Conservation (phyloP, 768 basidiomycete genomes). For the Leccinum ochraceum region DNA sequence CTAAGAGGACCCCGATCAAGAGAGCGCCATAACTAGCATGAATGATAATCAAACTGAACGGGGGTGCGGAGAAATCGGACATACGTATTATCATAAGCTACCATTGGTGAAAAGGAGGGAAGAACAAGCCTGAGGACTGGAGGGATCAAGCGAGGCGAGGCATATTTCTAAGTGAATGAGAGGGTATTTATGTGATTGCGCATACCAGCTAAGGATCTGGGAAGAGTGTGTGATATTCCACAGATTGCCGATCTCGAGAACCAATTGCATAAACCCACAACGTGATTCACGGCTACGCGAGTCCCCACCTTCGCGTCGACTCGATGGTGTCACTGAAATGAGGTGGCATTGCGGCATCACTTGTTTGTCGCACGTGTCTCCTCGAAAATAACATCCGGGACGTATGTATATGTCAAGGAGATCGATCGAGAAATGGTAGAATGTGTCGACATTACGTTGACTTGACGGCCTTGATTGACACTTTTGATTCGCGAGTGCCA, state of each 20-base stretch:
- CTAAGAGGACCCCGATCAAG: slow-evolving; percentile 49
- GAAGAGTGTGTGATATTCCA: neutral
- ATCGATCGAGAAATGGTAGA: neutral
- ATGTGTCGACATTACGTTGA: neutral
- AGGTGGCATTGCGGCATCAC: neutral
- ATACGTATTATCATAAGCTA: slow-evolving; percentile 36
- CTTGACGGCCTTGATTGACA: neutral
- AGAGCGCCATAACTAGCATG: slow-evolving; percentile 48
- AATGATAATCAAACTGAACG: neutral
- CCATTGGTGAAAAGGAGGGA: slow-evolving; percentile 6
- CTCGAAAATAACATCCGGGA: neutral
- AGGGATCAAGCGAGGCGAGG: neutral
- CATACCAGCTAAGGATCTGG: neutral
- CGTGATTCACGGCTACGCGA: neutral
- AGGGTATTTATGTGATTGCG: slow-evolving; percentile 8
- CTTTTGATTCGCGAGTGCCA: neutral
- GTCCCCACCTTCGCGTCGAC: neutral
- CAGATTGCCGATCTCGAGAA: neutral
- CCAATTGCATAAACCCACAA: neutral
- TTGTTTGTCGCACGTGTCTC: neutral
- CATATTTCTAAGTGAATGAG: neutral
- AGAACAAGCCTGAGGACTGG: neutral
- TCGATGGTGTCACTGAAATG: neutral
- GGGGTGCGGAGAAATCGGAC: slow-evolving; percentile 6
- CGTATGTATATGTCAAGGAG: neutral